Percentiles rank a stretch among this genome's conserved stretches.
Evolutionary conservation across 2,329 filamentous ascomycete genomes (phyloP).

Genomic region (Madurella mycetomatis): DNA sequence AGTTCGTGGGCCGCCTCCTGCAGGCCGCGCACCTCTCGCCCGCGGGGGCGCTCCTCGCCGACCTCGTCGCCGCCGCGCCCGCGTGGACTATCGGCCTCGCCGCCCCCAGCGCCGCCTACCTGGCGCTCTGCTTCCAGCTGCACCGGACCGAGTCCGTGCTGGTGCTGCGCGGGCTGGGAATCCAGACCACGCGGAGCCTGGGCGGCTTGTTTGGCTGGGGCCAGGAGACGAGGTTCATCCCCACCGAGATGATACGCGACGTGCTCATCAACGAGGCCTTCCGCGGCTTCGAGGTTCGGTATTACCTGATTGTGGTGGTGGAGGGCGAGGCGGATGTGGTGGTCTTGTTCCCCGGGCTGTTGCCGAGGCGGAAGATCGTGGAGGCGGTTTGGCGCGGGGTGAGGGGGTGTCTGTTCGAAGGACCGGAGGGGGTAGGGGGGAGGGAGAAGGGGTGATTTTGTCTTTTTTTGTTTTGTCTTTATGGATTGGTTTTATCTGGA

Average conservation of each 20-base stretch:
- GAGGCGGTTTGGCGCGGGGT: constrained; percentile 89
- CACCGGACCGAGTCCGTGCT: constrained; percentile 76
- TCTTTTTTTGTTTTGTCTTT: constrained; percentile 6
- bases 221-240: constrained; percentile 60
- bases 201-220: constrained; percentile 7
- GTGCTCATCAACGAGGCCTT: constrained; percentile 95
- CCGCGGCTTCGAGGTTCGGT: constrained; percentile 81
- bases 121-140: constrained; percentile 40
- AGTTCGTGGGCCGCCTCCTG: constrained; percentile 11
- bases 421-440: constrained; percentile 32
- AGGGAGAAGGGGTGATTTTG: constrained; percentile 11
- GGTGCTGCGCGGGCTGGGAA: constrained; percentile 80
- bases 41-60: constrained; percentile 31
- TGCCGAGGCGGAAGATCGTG: constrained; percentile 70
- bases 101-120: constrained; percentile 38
- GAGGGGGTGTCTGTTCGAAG: constrained; percentile 75
- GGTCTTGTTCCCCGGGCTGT: constrained; percentile 83
- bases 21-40: constrained; percentile 17
- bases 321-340: constrained; percentile 83
- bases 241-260: constrained; percentile 86
- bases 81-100: constrained; percentile 37
- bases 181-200: constrained; percentile 67
- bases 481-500: neutral
- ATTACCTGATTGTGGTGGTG: constrained; percentile 85
- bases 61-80: constrained; percentile 31